Base-by-base conservation (phyloP, 495 filamentous ascomycete genomes). In the Immersiella caudata region DNA sequence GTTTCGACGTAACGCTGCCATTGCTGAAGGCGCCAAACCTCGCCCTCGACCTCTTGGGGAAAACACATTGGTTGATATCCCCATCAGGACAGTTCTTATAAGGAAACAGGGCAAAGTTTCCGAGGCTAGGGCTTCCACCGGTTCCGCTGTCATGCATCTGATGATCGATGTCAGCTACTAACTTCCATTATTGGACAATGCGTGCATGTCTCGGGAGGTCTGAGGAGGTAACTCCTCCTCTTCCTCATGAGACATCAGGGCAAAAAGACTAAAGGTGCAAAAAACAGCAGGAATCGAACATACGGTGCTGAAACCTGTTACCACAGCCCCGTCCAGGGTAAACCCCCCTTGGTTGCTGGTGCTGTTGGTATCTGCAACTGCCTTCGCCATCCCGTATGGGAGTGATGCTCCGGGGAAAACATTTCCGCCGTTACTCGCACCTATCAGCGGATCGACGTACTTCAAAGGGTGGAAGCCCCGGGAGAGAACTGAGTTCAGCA, bases 311-410 rank as follows among this genome's bases (percentile, higher is more conserved):
- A 93, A 92, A 0, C 91, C 91, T 1, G 84, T 87, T 58, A 93
- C 85, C 5, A 78, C 75, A 2, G 76, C 75, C 1, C 83, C 84
- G 66, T 92, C 90, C 21, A 85, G 82, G 2, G 90, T 87, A 71
- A 92, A 94, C 3, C 91, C 91, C 14, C 89, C 90, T 72, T 91
- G 88, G 52, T 90, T 90, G 66, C 78, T 81, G 62, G 86, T 84
- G 33, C 84, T 85, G 36, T 80, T 79, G 6, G 87, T 89, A 72
- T 94, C 91, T 54, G 91, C 87, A 0, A 91, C 89, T 14, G 91
- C 89, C 75, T 93, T 93, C 57, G 88, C 90, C 86, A 93, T 91
- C 57, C 90, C 81, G 74, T 89, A 93, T 0, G 90, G 90, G 58
- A 93, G 71, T 1, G 89, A 90, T 11, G 90, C 90, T 2, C 91